Evolutionary conservation across 108 stramenopile species (phyloP), one percentile per base, ranked within the genome.

Genomic region (Mediolabrus comicus): DNA sequence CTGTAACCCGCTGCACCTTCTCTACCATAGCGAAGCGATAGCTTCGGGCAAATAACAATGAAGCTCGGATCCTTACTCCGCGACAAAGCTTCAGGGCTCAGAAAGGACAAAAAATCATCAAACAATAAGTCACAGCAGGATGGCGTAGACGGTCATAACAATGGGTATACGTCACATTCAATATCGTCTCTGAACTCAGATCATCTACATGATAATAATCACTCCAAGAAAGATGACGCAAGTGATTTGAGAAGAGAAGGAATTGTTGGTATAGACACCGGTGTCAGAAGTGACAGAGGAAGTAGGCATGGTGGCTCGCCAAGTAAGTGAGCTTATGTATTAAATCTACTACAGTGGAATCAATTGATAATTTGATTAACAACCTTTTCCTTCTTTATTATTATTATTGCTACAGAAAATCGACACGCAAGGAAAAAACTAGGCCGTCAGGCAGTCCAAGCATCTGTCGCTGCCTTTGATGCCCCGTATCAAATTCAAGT

Each of bases 401-500:
- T 22, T 24, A 8, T 4, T 5, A 22, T 22, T 22, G 22, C 14
- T n/a, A 22, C 19, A 24, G 8, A 8, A 1, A 49, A 49, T 14
- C 6, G 22, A 22, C 46, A 49, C 6, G 46, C n/a, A 0, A 49
- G 22, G 22, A 49, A n/a, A 9, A 49, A 49, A 22, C 8, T 14
- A 22, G 22, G 0, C 6, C 72, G 72, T 17, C 38, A 53, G 17
- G 72, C 72, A 22, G 59, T 73, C 38, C 72, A 63, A 41, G 61
- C 53, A 25, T 54, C 53, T 22, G 62, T 63, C 0, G 54, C 54
- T 9, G 64, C 60, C 10, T 54, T 65, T 3, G 72, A 73, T 14
- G 22, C 22, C 22, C 46, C 46, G 8, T 73, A 73, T 27, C 62
- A 62, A 13, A 55, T 51, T 46, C 57, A 46, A 64, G 69, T 77